Conservation (phyloP, 495 filamentous ascomycete genomes). For the Xylaria acuta region DNA sequence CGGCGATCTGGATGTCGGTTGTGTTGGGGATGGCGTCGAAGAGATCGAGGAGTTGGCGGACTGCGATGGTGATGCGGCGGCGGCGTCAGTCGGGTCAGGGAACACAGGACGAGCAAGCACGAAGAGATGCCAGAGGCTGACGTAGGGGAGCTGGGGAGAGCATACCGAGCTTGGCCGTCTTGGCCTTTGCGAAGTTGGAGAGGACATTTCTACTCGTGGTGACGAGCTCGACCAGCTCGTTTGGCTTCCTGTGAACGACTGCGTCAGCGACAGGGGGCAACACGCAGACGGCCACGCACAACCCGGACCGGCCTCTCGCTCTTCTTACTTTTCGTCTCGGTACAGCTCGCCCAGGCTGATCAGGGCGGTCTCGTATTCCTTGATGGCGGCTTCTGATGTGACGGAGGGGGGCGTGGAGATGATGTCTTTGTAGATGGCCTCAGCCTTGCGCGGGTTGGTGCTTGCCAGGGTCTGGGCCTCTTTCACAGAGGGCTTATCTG, state of each 20-base stretch:
- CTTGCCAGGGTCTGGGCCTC: slow-evolving; percentile 86
- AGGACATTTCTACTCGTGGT: slow-evolving; percentile 87
- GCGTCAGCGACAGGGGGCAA: slow-evolving; percentile 25
- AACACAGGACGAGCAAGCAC: background rate
- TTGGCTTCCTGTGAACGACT: slow-evolving; percentile 61
- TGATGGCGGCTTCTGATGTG: slow-evolving; percentile 78
- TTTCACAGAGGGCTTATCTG: slow-evolving; percentile 47
- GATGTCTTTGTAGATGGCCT: slow-evolving; percentile 83
- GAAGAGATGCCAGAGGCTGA: background rate
- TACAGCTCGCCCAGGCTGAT: slow-evolving; percentile 90
- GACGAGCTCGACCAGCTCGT: slow-evolving; percentile 91
- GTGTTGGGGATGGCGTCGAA: slow-evolving; percentile 93
- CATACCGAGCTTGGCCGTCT: slow-evolving; percentile 97
- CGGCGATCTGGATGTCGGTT: slow-evolving; percentile 86
- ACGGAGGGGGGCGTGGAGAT: slow-evolving; percentile 82
- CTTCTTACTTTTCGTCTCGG: slow-evolving; percentile 76
- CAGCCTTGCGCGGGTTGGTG: slow-evolving; percentile 79
- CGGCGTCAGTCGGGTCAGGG: background rate
- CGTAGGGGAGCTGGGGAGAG: background rate
- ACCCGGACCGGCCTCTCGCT: background rate
- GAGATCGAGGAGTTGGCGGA: slow-evolving; percentile 95
- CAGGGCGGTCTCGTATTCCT: slow-evolving; percentile 84
- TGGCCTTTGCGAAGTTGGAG: slow-evolving; percentile 96
- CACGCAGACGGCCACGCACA: background rate
- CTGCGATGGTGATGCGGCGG: slow-evolving; percentile 52